Conservation (phyloP, 257 asterid species). For the Voacanga thouarsii region DNA sequence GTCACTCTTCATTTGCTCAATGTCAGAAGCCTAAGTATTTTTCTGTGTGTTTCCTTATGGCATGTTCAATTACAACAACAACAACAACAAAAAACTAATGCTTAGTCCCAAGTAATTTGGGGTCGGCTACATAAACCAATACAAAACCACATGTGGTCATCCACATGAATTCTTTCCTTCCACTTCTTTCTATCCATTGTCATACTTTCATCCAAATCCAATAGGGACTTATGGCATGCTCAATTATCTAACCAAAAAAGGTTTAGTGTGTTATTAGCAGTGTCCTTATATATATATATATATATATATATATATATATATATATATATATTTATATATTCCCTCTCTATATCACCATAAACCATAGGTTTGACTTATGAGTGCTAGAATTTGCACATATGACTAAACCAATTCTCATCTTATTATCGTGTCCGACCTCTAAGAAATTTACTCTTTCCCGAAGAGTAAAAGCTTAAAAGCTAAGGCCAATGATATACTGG, state of each 20-base stretch:
- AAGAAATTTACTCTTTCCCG: neutral
- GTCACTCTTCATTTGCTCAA: neutral
- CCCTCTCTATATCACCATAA: neutral
- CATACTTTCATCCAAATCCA: too few relatives aligned
- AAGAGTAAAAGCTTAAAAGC: too few relatives aligned
- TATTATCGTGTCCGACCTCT: neutral
- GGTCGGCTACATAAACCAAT: too few relatives aligned
- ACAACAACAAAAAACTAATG: too few relatives aligned
- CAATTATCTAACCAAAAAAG: neutral
- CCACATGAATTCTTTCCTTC: too few relatives aligned
- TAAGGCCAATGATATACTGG: too few relatives aligned
- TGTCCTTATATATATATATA: neutral
- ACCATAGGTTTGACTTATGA: neutral
- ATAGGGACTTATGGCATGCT: neutral
- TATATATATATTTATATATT: too few relatives aligned
- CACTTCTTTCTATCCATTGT: too few relatives aligned
- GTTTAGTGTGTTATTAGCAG: neutral
- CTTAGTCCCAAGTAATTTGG: too few relatives aligned
- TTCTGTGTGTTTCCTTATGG: neutral
- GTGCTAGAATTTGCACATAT: neutral
- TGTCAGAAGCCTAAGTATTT: neutral
- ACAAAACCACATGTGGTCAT: too few relatives aligned
- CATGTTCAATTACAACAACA: neutral
- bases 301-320: too few relatives aligned
- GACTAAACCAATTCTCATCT: neutral